Conservation (phyloP, 495 filamentous ascomycete species). For the Rostrohypoxylon terebratum region DNA sequence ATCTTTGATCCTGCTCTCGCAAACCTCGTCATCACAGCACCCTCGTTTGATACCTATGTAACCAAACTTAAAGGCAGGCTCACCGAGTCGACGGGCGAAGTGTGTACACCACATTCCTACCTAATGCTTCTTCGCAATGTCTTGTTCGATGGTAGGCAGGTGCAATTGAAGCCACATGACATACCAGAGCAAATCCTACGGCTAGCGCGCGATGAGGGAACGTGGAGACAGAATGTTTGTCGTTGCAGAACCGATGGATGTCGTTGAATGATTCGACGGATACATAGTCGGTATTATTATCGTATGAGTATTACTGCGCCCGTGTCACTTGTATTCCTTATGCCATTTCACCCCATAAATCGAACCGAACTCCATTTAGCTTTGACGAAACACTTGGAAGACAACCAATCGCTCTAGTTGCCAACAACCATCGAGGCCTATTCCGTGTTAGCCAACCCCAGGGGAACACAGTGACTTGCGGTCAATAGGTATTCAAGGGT, state of each 20-base stretch:
- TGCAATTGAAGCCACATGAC: not conserved
- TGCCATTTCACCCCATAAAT: constrained; percentile 18
- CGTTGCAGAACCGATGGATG: not conserved
- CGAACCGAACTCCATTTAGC: constrained; percentile 33
- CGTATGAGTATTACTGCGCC: constrained; percentile 7
- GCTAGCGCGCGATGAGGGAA: constrained; percentile 1
- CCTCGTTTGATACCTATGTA: not conserved
- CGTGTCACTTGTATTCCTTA: not conserved
- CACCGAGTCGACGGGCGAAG: constrained; percentile 1
- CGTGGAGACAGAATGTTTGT: constrained; percentile 2
- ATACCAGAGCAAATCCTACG: not conserved
- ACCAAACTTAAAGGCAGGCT: not conserved
- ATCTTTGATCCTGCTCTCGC: not conserved
- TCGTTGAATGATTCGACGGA: not conserved
- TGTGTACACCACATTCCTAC: constrained; percentile 12
- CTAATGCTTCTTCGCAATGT: not conserved
- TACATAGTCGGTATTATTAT: not conserved
- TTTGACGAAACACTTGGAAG: constrained; percentile 19
- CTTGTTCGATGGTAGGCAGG: not conserved
- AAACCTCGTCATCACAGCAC: not conserved
- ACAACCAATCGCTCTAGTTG: constrained; percentile 25
- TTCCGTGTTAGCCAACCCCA: not conserved
- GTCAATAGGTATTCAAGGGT: not conserved
- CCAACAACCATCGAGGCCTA: constrained; percentile 48
- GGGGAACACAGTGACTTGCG: not conserved